Conservation (phyloP, 257 asterid genomes). For the Cinchona pubescens region DNA sequence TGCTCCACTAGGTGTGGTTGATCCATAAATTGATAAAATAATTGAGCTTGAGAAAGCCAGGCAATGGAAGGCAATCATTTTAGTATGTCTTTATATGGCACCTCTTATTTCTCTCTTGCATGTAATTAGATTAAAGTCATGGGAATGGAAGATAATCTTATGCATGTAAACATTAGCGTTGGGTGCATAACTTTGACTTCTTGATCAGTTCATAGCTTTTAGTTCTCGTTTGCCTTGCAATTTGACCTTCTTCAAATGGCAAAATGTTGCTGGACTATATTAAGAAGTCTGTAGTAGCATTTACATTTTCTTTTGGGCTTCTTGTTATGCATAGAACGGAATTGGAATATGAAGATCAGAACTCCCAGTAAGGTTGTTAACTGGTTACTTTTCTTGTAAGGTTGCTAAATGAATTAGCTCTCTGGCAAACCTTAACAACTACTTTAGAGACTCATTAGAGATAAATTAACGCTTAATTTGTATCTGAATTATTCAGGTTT, state of each 20-base stretch:
- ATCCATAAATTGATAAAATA: conserved; percentile 88
- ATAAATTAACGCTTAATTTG: not conserved
- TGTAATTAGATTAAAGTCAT: not conserved
- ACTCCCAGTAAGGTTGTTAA: not conserved
- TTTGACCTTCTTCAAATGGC: not conserved
- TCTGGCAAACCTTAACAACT: not conserved
- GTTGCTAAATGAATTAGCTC: not conserved
- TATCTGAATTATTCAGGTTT: not conserved
- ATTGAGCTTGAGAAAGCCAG: conserved; percentile 93
- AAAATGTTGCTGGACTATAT: not conserved
- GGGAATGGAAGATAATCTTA: too few relatives aligned
- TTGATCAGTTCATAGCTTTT: not conserved
- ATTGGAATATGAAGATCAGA: not conserved
- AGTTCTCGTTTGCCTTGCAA: not conserved
- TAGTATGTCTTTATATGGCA: not conserved
- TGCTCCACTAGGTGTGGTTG: conserved; percentile 69
- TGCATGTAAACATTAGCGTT: too few relatives aligned
- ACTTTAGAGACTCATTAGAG: not conserved
- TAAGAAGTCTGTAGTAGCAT: not conserved
- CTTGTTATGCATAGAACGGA: not conserved
- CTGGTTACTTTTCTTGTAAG: too few relatives aligned
- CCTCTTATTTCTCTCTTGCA: too few relatives aligned
- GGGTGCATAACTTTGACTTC: not conserved
- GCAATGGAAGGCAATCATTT: conserved; percentile 78
- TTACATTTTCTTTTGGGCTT: not conserved